Conservation (phyloP, 345 rosid genomes). For the Eucalyptus sideroxylon region DNA sequence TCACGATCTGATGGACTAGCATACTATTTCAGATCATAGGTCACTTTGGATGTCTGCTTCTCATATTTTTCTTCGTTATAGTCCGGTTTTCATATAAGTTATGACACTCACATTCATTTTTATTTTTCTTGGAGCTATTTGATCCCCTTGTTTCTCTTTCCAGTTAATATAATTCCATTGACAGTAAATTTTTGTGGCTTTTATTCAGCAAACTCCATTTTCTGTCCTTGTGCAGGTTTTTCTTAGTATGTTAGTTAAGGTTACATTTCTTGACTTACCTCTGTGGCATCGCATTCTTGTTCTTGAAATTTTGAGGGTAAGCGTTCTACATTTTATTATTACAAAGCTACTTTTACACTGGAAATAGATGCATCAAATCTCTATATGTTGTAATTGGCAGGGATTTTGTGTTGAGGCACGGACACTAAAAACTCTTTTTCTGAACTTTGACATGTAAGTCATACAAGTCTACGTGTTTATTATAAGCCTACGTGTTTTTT, state of each 20-base stretch:
- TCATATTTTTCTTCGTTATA: background rate
- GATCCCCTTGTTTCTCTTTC: background rate
- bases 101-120: background rate
- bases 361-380: background rate
- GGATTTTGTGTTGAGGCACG: constrained; percentile 97
- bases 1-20: background rate
- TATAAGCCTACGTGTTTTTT: background rate
- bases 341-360: background rate
- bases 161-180: background rate
- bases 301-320: constrained; percentile 97
- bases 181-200: background rate
- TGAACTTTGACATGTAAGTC: constrained; percentile 91
- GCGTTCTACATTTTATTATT: background rate
- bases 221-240: constrained; percentile 59
- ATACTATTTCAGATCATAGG: background rate
- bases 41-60: background rate
- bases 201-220: background rate
- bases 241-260: constrained; percentile 90
- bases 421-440: constrained; percentile 73
- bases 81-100: background rate
- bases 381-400: constrained; percentile 21
- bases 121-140: background rate
- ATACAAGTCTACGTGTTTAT: background rate
- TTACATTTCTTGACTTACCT: constrained; percentile 85
- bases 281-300: constrained; percentile 99